These are phyloP conservation scores for Endothia cerciana DNA, from an alignment of 2,329 filamentous ascomycete species.

Conservation along the genomic window DNA sequence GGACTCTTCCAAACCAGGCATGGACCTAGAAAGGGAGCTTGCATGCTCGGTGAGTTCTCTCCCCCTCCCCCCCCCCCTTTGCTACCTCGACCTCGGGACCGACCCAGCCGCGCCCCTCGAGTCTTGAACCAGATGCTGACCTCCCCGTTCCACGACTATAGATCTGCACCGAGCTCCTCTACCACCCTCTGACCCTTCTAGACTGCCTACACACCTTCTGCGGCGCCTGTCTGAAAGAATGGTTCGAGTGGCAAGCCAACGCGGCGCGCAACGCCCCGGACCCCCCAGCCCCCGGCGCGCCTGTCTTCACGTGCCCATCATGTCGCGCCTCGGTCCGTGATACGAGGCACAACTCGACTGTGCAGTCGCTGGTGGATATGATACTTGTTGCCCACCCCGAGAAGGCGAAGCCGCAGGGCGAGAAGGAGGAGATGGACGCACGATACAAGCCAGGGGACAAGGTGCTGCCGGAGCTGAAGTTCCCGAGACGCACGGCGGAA, in stretches of 20 bases:
- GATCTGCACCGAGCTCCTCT: constrained; percentile 97
- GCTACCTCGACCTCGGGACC: constrained; percentile 3
- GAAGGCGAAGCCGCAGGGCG: constrained; percentile 68
- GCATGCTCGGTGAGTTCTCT: constrained; percentile 80
- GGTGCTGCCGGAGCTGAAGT: constrained; percentile 68
- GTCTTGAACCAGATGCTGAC: constrained; percentile 20
- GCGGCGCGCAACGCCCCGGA: constrained; percentile 56
- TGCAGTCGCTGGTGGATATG: constrained; percentile 89
- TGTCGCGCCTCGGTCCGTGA: constrained; percentile 86
- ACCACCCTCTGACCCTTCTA: constrained; percentile 86
- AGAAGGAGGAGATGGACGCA: constrained; percentile 75
- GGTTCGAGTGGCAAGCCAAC: constrained; percentile 82
- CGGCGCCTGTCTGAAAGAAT: constrained; percentile 92
- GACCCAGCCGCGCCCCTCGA: constrained; percentile 12
- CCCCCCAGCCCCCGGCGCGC: constrained; percentile 51
- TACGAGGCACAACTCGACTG: constrained; percentile 87
- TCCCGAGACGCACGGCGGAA: constrained; percentile 54
- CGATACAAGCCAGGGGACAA: constrained; percentile 83
- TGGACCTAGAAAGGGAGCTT: constrained; percentile 90
- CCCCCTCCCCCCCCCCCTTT: constrained; percentile 14
- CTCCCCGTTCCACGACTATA: constrained; percentile 42
- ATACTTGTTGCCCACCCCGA: constrained; percentile 79
- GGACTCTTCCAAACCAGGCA: constrained; percentile 54
- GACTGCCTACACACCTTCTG: constrained; percentile 97
- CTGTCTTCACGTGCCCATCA: constrained; percentile 84